phyloP scores from a whole-genome alignment of 2,329 filamentous ascomycete genomes.

The Sclerotinia spermophila region DNA sequence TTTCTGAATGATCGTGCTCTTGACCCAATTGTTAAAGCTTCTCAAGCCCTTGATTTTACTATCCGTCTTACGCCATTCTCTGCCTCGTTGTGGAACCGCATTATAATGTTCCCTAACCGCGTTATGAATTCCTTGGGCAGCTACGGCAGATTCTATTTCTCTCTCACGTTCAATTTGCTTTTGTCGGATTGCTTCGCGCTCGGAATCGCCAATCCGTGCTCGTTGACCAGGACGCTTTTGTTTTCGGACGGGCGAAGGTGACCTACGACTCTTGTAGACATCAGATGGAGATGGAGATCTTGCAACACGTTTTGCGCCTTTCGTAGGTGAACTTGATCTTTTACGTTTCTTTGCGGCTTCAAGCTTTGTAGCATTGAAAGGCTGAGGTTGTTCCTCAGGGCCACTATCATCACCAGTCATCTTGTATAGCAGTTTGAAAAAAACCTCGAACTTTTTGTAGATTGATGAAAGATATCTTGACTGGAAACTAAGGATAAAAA shows the following conservation, averaged over 20 bases:
- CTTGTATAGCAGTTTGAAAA: constrained; percentile 15
- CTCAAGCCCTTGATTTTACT: constrained; percentile 92
- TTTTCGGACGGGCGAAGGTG: constrained; percentile 45
- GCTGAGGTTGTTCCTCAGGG: constrained; percentile 40
- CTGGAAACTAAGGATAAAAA: not conserved
- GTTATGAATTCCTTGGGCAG: constrained; percentile 65
- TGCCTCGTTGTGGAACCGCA: constrained; percentile 84
- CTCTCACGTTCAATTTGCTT: constrained; percentile 55
- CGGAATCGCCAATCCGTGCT: constrained; percentile 62
- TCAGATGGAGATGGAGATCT: constrained; percentile 32
- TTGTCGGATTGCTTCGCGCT: constrained; percentile 64
- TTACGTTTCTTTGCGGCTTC: constrained; percentile 43
- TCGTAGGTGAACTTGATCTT: constrained; percentile 39
- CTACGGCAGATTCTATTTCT: constrained; percentile 38
- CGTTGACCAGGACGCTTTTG: constrained; percentile 68
- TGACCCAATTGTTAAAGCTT: constrained; percentile 98
- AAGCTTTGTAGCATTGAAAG: constrained; percentile 43
- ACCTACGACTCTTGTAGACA: constrained; percentile 27
- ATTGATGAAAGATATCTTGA: not conserved
- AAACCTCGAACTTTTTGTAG: not conserved
- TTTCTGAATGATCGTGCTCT: constrained; percentile 95
- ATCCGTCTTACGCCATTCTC: constrained; percentile 91
- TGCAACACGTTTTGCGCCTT: constrained; percentile 30
- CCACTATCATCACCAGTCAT: constrained; percentile 37
- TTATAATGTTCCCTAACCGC: constrained; percentile 95